These are phyloP conservation scores for Platanus orientalis DNA, from an alignment of 164 flowering plant genomes.

Conservation along the genomic window DNA sequence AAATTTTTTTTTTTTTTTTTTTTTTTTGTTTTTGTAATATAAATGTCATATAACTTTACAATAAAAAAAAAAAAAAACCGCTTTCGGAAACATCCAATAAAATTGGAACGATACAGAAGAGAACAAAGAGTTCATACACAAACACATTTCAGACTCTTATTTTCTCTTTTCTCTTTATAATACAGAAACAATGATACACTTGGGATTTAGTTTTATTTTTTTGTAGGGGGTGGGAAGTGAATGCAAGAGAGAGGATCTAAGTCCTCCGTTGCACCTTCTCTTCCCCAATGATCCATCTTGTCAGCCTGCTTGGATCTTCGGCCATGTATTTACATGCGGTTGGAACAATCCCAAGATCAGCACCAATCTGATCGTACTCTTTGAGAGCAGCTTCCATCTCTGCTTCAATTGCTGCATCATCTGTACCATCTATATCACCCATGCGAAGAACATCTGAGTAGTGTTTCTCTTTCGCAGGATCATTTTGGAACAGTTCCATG, in stretches of 20 bases:
- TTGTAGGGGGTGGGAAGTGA: too few relatives aligned
- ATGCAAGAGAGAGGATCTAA: background rate
- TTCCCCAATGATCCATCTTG: constrained; percentile 76
- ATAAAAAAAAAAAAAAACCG: too few relatives aligned
- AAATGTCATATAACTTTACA: too few relatives aligned
- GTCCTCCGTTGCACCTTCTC: constrained; percentile 33
- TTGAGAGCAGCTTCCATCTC: constrained; percentile 75
- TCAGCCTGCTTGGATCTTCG: constrained; percentile 64
- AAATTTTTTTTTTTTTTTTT: too few relatives aligned
- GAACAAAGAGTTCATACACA: too few relatives aligned
- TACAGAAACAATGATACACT: too few relatives aligned
- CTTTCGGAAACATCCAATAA: too few relatives aligned
- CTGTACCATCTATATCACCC: constrained; percentile 32
- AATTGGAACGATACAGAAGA: too few relatives aligned
- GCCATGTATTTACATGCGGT: constrained; percentile 46
- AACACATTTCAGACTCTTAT: too few relatives aligned
- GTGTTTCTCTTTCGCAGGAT: constrained; percentile 64
- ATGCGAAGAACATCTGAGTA: constrained; percentile 52
- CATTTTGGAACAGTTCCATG: constrained; percentile 62
- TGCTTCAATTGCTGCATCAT: constrained; percentile 44
- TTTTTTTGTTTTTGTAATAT: too few relatives aligned
- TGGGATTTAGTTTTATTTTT: too few relatives aligned
- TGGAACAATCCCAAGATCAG: constrained; percentile 66
- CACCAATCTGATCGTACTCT: constrained; percentile 57
- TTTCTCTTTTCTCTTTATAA: too few relatives aligned